Conservation (phyloP, 164 flowering plant species). For the Macadamia integrifolia region DNA sequence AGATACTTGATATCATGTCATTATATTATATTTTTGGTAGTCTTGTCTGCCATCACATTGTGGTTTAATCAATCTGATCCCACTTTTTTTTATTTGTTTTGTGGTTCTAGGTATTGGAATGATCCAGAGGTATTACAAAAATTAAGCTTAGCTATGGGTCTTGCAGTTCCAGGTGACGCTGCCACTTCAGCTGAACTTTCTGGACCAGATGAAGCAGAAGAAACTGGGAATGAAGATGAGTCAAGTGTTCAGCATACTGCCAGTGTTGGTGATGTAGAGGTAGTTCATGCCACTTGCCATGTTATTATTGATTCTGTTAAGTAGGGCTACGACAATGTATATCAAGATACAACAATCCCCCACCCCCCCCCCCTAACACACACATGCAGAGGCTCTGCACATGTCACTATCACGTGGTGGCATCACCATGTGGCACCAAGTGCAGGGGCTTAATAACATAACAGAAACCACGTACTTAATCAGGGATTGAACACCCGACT, state of each 20-base stretch:
- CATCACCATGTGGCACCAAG: too few relatives aligned
- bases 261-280: conserved; percentile 94
- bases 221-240: conserved; percentile 64
- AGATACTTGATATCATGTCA: background rate
- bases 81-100: background rate
- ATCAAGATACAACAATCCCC: too few relatives aligned
- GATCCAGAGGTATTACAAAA: conserved; percentile 85
- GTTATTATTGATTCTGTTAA: background rate
- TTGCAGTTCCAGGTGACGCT: conserved; percentile 58
- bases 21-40: background rate
- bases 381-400: too few relatives aligned
- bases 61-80: too few relatives aligned
- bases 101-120: conserved; percentile 77
- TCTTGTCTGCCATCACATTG: too few relatives aligned
- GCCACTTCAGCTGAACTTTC: conserved; percentile 41
- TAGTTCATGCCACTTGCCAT: conserved; percentile 12
- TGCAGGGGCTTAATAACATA: too few relatives aligned
- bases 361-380: too few relatives aligned
- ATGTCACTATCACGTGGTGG: too few relatives aligned
- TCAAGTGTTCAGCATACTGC: conserved; percentile 86
- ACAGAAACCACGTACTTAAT: too few relatives aligned
- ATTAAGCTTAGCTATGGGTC: conserved; percentile 93
- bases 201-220: conserved; percentile 53
- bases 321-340: too few relatives aligned
- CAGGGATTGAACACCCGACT: too few relatives aligned